Percentiles rank a stretch among this genome's conserved stretches.
phyloP scores from a whole-genome alignment of 2,329 filamentous ascomycete genomes.

The Plectosphaerella plurivora region DNA sequence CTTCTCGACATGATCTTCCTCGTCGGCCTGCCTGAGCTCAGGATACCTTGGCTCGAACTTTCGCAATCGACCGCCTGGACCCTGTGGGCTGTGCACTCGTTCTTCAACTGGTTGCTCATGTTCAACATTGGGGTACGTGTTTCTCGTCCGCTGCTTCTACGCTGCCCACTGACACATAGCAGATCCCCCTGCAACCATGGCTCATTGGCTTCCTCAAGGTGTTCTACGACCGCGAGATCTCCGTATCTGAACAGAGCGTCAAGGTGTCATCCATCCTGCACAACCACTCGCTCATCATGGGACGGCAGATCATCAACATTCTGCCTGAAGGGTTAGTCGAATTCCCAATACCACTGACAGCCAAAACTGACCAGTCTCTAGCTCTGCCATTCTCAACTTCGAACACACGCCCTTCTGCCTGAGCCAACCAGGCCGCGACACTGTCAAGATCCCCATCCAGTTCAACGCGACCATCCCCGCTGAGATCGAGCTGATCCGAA shows the following conservation, averaged over 20 bases:
- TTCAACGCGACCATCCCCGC: conserved; percentile 93
- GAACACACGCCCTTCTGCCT: conserved; percentile 78
- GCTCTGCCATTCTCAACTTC: conserved; percentile 83
- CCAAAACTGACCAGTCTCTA: conserved; percentile 29
- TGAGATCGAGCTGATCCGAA: conserved; percentile 80
- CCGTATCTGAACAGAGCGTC: conserved; percentile 89
- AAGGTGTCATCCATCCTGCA: conserved; percentile 84
- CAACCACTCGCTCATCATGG: conserved; percentile 89
- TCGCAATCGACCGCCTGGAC: conserved; percentile 68
- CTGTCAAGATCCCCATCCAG: conserved; percentile 71
- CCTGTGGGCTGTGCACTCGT: conserved; percentile 66
- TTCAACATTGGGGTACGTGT: conserved; percentile 75
- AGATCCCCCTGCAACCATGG: conserved; percentile 72
- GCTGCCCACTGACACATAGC: conserved; percentile 3
- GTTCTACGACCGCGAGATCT: conserved; percentile 87
- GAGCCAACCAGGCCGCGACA: conserved; percentile 53
- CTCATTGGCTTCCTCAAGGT: conserved; percentile 70
- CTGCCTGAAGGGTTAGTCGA: conserved; percentile 74
- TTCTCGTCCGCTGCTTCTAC: neutral
- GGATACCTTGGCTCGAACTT: conserved; percentile 96
- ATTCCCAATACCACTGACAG: conserved; percentile 2
- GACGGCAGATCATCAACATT: conserved; percentile 96
- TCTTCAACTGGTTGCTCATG: conserved; percentile 83
- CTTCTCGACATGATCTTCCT: conserved; percentile 81
- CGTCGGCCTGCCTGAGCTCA: conserved; percentile 78